phyloP scores from a whole-genome alignment of 257 asterid species.

The Striga asiatica region DNA sequence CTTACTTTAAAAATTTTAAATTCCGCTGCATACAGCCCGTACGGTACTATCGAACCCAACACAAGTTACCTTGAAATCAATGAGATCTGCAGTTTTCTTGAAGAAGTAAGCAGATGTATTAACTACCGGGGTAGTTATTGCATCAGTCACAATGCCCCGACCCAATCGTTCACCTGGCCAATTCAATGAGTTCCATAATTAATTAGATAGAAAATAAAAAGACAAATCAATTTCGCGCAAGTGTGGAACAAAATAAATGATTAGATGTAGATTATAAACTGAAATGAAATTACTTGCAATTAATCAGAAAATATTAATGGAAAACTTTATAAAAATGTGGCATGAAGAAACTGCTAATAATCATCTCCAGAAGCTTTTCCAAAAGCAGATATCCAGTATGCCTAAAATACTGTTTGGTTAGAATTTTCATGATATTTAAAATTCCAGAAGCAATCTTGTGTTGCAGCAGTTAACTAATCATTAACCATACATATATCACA shows the following conservation, averaged over 20 bases:
- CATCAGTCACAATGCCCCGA: conserved; percentile 62
- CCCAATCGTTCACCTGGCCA: conserved; percentile 76
- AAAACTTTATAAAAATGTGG: background rate
- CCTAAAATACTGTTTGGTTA: background rate
- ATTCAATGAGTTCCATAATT: background rate
- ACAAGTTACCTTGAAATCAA: conserved; percentile 72
- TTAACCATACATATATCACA: too few species aligned
- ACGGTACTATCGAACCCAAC: too few species aligned
- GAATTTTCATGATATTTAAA: background rate
- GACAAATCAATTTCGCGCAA: background rate
- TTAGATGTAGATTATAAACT: background rate
- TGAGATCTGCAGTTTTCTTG: conserved; percentile 65
- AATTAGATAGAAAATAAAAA: background rate
- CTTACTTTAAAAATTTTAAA: too few species aligned
- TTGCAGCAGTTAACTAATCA: too few species aligned
- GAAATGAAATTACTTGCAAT: background rate
- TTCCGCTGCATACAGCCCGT: too few species aligned
- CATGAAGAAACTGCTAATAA: background rate
- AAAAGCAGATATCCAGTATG: background rate
- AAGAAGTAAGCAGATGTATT: conserved; percentile 83
- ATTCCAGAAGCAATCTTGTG: background rate
- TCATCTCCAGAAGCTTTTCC: background rate
- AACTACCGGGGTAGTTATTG: conserved; percentile 74
- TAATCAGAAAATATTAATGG: background rate
- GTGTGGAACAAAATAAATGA: background rate